Evolutionary conservation across 2,329 filamentous ascomycete genomes (phyloP), one percentile per base, ranked within the genome.

Genomic region (Colletotrichum gigasporum): DNA sequence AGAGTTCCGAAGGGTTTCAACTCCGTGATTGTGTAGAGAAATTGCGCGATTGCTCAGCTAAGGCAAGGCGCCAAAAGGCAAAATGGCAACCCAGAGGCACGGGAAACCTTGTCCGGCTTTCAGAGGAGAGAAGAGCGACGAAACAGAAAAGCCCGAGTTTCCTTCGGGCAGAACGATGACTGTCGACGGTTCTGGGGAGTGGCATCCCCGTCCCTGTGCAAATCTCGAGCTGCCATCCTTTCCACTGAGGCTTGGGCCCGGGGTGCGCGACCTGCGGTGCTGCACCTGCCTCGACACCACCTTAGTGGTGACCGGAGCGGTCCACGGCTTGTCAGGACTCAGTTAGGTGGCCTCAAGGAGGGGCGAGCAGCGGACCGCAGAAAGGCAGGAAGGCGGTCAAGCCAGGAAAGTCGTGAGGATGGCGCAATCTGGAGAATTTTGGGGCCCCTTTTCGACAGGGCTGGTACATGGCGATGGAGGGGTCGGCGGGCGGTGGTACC

Each of bases 391-490:
- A 65, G 56, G 62, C 62, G 62, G 61, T 61, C 61, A 64, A 60
- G 55, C 47, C 47, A 41, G 37, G 39, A 28, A 61, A 32, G 61
- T 55, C 56, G 61, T 26, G 48, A 54, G 56, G 48, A 65, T 65
- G 62, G 62, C 50, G 62, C 62, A 65, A 65, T 65, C 62, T 65
- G 62, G 62, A 65, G 62, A 65, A 65, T 61, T 65, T 37, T 50
- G 62, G 62, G 53, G 41, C 28, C 56, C 42, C 62, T 48, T 48
- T 28, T 61, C 62, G 42, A 61, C 62, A 62, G 62, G 62, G 62
- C 22, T 3, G 56, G 56, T 65, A 65, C 62, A 45, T 54, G 10
- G 32, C 34, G 35, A 65, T 65, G 56, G 62, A 62, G 62, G 62
- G 56, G 62, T 62, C 42, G 50, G 24, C 48, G 28, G 42, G 48